These are phyloP conservation scores for Boletus smithii DNA, from an alignment of 1,284 basidiomycete species.

Conservation along the genomic window DNA sequence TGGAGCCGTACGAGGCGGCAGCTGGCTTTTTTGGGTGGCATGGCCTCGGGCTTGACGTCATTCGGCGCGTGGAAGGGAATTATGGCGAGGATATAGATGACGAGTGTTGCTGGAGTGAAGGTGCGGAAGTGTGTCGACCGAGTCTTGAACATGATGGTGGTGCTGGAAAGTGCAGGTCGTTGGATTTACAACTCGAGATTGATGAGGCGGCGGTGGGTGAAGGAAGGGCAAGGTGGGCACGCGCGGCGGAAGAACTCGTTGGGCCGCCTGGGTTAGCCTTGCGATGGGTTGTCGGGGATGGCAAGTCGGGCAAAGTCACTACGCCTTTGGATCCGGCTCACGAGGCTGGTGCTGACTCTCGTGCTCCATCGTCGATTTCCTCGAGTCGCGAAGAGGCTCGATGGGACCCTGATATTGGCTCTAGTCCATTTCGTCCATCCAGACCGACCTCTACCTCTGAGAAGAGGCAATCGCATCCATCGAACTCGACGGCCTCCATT, in stretches of 20 bases:
- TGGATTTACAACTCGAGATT: slow-evolving; percentile 11
- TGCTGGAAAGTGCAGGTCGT: background rate
- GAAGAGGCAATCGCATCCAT: slow-evolving; percentile 1
- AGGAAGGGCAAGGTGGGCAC: slow-evolving; percentile 22
- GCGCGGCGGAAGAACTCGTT: slow-evolving; percentile 22
- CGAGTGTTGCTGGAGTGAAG: background rate
- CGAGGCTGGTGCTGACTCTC: background rate
- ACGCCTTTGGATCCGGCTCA: background rate
- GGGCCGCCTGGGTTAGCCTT: slow-evolving; percentile 20
- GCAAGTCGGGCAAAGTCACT: background rate
- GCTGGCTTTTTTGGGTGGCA: slow-evolving; percentile 32
- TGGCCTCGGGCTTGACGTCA: slow-evolving; percentile 20
- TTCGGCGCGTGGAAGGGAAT: background rate
- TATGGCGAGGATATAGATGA: background rate
- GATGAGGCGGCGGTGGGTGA: slow-evolving; percentile 27
- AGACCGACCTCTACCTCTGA: background rate
- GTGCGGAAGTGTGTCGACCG: no score
- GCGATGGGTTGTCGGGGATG: slow-evolving; percentile 3
- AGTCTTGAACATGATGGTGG: background rate
- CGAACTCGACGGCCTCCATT: background rate
- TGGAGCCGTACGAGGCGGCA: slow-evolving; percentile 27
- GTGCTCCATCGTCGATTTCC: background rate
- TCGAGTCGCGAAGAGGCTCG: slow-evolving; percentile 1
- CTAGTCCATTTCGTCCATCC: background rate
- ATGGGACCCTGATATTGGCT: slow-evolving; percentile 18